phyloP scores from a whole-genome alignment of 805 yeast genomes.

The Schizosaccharomyces osmophilus region DNA sequence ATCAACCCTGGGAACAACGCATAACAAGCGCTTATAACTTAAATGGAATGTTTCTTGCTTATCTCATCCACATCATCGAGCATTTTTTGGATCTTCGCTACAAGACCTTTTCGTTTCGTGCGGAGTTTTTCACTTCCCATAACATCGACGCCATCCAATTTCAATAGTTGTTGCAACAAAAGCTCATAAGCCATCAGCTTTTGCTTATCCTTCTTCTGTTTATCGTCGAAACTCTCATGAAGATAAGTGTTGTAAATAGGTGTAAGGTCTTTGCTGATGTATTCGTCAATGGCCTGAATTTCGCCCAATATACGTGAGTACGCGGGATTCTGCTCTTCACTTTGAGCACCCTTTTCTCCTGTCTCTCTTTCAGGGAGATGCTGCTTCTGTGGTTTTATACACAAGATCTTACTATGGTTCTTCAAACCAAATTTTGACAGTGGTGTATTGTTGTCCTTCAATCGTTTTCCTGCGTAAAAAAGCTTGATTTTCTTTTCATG shows the following conservation, averaged over 20 bases:
- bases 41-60: background rate
- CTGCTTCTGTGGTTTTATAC: background rate
- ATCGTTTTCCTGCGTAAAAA: background rate
- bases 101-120: background rate
- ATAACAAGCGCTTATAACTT: background rate
- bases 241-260: background rate
- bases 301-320: background rate
- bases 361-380: background rate
- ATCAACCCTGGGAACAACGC: no score
- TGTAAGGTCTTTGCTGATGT: background rate
- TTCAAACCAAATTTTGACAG: background rate
- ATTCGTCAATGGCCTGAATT: background rate
- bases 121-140: background rate
- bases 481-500: background rate
- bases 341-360: background rate
- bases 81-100: background rate
- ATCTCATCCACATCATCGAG: background rate
- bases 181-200: background rate
- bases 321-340: background rate
- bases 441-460: background rate
- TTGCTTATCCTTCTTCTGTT: background rate
- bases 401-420: background rate
- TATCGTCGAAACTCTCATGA: background rate
- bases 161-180: slow-evolving; percentile 5
- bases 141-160: slow-evolving; percentile 6